Conservation (phyloP, 768 basidiomycete species). For the Phallus indusiatus region DNA sequence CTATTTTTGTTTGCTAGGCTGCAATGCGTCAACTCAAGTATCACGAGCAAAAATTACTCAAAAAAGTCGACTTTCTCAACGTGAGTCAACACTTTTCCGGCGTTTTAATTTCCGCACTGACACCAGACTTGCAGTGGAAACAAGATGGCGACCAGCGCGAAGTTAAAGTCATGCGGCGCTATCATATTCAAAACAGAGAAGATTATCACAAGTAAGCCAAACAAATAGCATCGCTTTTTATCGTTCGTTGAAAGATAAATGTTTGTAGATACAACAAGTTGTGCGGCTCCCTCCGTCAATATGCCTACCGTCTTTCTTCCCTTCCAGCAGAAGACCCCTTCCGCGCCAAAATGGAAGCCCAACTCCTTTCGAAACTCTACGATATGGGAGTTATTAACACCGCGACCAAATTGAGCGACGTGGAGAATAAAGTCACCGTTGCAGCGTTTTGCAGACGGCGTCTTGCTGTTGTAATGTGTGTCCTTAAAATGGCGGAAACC, state of each 20-base stretch:
- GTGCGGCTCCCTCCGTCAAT: slow-evolving; percentile 75
- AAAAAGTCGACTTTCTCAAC: slow-evolving; percentile 94
- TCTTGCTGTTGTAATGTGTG: slow-evolving; percentile 86
- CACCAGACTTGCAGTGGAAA: slow-evolving; percentile 64
- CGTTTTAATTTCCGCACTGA: slow-evolving; percentile 10
- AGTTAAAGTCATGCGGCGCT: slow-evolving; percentile 88
- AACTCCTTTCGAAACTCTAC: slow-evolving; percentile 89
- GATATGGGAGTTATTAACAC: slow-evolving; percentile 92
- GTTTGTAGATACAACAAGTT: slow-evolving; percentile 80
- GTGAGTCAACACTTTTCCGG: slow-evolving; percentile 33
- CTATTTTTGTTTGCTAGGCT: neutral
- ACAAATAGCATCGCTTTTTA: slow-evolving; percentile 12
- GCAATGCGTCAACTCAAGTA: slow-evolving; percentile 84
- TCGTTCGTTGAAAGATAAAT: slow-evolving; percentile 1
- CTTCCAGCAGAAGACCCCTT: slow-evolving; percentile 87
- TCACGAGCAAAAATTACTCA: slow-evolving; percentile 91
- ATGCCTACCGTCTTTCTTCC: slow-evolving; percentile 79
- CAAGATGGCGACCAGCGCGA: slow-evolving; percentile 87
- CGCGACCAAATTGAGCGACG: slow-evolving; percentile 81
- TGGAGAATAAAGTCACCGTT: slow-evolving; percentile 92
- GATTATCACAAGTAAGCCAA: slow-evolving; percentile 78
- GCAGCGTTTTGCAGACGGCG: slow-evolving; percentile 88
- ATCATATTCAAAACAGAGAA: slow-evolving; percentile 90
- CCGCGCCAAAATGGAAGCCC: slow-evolving; percentile 72
- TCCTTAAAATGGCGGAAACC: slow-evolving; percentile 91